Evolutionary conservation across 208 protist species (phyloP).

Genomic region (Crithidia sp.): DNA sequence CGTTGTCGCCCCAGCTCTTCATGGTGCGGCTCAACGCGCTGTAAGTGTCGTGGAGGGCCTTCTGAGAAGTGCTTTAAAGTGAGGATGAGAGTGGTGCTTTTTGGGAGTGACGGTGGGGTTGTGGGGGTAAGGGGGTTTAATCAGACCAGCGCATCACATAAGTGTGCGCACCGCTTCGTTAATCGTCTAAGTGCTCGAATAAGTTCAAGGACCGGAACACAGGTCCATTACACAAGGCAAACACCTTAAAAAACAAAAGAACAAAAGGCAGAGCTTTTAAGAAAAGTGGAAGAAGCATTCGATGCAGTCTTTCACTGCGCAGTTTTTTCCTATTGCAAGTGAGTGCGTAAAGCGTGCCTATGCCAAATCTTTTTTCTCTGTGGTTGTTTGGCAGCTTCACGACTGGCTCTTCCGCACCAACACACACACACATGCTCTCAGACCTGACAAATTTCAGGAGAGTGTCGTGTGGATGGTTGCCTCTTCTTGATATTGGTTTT

Average conservation of each 20-base stretch:
- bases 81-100: not conserved
- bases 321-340: not conserved
- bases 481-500: no score
- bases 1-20: constrained; percentile 66
- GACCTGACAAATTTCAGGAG: no score
- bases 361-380: no score
- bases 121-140: not conserved
- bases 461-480: no score
- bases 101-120: not conserved
- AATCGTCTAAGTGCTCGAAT: constrained; percentile 23
- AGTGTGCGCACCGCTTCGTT: not conserved
- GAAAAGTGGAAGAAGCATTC: constrained; percentile 2
- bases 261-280: not conserved
- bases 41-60: not conserved
- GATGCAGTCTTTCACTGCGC: not conserved
- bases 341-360: no score
- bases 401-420: no score
- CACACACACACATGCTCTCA: no score
- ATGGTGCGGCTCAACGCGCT: constrained; percentile 57
- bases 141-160: not conserved
- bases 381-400: no score
- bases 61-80: constrained; percentile 4
- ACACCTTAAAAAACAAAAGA: constrained; percentile 9
- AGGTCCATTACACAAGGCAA: constrained; percentile 13
- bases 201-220: not conserved